phyloP scores from a whole-genome alignment of 2,329 filamentous ascomycete genomes.

The Colletotrichum orchidophilum region DNA sequence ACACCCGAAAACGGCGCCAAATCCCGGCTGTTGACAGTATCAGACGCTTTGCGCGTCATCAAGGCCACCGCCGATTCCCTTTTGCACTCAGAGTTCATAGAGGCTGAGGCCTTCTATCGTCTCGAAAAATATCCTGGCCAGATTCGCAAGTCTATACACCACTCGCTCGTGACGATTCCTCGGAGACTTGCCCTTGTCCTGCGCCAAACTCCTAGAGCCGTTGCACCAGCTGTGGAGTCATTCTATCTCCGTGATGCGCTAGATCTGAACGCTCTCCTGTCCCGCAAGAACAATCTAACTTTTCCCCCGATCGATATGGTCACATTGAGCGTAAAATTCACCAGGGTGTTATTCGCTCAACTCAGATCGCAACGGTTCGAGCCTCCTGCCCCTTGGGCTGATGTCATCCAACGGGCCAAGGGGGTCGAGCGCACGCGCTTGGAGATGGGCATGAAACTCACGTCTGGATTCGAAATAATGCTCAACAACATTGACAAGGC shows the following conservation, averaged over 20 bases:
- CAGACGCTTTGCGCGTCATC: constrained; percentile 72
- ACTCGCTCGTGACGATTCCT: constrained; percentile 77
- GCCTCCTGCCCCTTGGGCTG: constrained; percentile 64
- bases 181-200: constrained; percentile 84
- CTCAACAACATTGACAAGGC: constrained; percentile 72
- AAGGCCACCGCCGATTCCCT: constrained; percentile 64
- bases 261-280: constrained; percentile 73
- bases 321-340: constrained; percentile 82
- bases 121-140: constrained; percentile 84
- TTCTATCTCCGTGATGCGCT: constrained; percentile 92
- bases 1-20: constrained; percentile 48
- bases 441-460: constrained; percentile 87
- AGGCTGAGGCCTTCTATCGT: constrained; percentile 91
- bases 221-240: constrained; percentile 86
- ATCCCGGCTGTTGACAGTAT: constrained; percentile 61
- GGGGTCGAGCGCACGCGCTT: constrained; percentile 49
- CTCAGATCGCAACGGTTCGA: constrained; percentile 86
- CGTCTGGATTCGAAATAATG: constrained; percentile 92
- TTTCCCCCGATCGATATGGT: constrained; percentile 86
- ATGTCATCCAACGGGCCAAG: constrained; percentile 37
- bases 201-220: constrained; percentile 76
- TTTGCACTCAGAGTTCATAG: constrained; percentile 77
- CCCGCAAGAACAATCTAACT: constrained; percentile 59
- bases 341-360: constrained; percentile 90
- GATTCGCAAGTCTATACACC: constrained; percentile 79